These are phyloP conservation scores for Esteya vermicola DNA, from an alignment of 2,329 filamentous ascomycete genomes.

Conservation along the genomic window DNA sequence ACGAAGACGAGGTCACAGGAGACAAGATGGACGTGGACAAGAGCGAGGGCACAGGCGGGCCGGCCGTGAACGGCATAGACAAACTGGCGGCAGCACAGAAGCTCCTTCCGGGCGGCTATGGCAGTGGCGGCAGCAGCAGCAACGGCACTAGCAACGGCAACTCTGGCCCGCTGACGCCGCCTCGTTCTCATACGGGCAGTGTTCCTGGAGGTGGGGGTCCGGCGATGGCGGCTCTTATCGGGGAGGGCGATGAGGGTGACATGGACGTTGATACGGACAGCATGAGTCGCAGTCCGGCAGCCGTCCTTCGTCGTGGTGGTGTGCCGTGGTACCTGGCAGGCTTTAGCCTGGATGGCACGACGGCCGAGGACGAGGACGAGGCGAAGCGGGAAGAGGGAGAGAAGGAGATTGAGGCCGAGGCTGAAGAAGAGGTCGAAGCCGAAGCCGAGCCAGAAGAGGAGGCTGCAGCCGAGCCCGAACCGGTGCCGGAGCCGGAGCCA, in stretches of 20 bases:
- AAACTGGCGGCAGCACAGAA: neutral
- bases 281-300: constrained; percentile 15
- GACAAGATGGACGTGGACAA: neutral
- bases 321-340: constrained; percentile 77
- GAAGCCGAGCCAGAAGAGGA: too few relatives aligned
- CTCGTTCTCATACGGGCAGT: constrained; percentile 45
- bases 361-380: constrained; percentile 61
- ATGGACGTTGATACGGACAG: neutral
- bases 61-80: constrained; percentile 7
- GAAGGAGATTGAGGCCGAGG: constrained; percentile 71
- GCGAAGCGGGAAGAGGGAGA: constrained; percentile 51
- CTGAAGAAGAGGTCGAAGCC: too few relatives aligned
- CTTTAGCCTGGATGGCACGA: constrained; percentile 70
- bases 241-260: neutral
- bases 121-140: constrained; percentile 23
- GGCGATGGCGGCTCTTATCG: neutral
- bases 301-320: constrained; percentile 56
- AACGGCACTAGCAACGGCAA: too few relatives aligned
- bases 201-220: constrained; percentile 12
- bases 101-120: neutral
- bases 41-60: constrained; percentile 6
- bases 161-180: constrained; percentile 50
- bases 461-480: too few relatives aligned
- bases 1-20: constrained; percentile 30
- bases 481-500: too few relatives aligned